Base-by-base conservation (phyloP, 768 basidiomycete genomes). In the Melanogaster broomeanus region DNA sequence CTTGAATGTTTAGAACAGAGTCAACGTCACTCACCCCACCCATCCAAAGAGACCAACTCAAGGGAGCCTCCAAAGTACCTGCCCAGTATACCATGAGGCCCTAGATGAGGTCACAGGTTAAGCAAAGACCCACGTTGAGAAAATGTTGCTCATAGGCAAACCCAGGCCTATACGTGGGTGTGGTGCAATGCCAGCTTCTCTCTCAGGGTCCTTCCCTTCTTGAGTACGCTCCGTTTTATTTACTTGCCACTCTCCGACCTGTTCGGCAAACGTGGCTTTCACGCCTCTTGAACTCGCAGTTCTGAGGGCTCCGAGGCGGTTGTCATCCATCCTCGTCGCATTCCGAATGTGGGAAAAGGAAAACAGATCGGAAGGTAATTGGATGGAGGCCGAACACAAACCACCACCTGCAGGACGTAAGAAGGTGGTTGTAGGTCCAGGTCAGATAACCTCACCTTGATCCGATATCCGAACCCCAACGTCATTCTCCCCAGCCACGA, bases 301-400 rank as follows among this genome's bases (percentile, higher is more conserved):
- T 13, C 89, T 80, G 48, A 90, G 71, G 6, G 87, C 87, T 12
- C 82, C 83, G 25, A 93, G 66, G 8, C 88, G 81, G 16, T 83
- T 78, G 59, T 79, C 70, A 45, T 88, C 79, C 68, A 93, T 69
- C 43, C 90, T 77, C 19, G 82, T 73, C 1, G 87, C 82, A 61
- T 92, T 91, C 10, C 91, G 82, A 24, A 87, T 65, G 67, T 94
- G 92, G 4, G 91, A 93, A 72, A 95, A 94, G 4, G 92, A 94
- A 69, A 92, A 93, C 6, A 94, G 74, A 63, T 93, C 92, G 18
- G 85, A 81, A 0, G 91, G 84, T 1, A 76, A 77, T 52, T 75
- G 76, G 44, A 90, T 77, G 49, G 79, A 70, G 7, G 77, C 63
- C 18, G 73, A 76, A 39, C 72, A 64, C 8, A 94, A 76, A 2